phyloP scores from a whole-genome alignment of 1,139 yeast genomes.

The Ogataea hybrid region DNA sequence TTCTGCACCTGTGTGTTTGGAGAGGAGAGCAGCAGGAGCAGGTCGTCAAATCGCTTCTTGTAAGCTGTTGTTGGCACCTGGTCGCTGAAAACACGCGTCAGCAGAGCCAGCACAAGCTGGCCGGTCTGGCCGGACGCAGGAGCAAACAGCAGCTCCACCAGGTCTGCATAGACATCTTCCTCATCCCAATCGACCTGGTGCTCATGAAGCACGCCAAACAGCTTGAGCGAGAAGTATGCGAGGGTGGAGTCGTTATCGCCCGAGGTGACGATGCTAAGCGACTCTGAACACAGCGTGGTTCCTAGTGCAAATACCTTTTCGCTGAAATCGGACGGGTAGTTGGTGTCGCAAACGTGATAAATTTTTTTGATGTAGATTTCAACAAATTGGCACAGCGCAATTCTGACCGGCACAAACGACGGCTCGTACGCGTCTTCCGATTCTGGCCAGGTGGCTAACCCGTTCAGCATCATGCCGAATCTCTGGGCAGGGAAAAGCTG shows the following conservation, averaged over 20 bases:
- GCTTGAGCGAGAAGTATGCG: conserved; percentile 46
- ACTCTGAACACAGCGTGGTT: conserved; percentile 46
- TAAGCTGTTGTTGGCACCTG: conserved; percentile 20
- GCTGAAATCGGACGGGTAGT: conserved; percentile 32
- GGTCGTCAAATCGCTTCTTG: conserved; percentile 15
- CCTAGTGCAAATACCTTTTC: conserved; percentile 37
- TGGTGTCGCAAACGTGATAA: conserved; percentile 25
- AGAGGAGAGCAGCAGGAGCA: conserved; percentile 25
- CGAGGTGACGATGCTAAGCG: conserved; percentile 41
- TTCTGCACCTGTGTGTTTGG: conserved; percentile 37
- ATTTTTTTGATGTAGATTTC: conserved; percentile 26
- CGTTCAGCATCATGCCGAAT: conserved; percentile 55
- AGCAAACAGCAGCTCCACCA: conserved; percentile 39
- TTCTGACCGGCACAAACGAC: conserved; percentile 49
- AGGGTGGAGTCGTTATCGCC: conserved; percentile 33
- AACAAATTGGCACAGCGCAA: conserved; percentile 51
- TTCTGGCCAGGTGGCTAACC: conserved; percentile 56
- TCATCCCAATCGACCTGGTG: conserved; percentile 36
- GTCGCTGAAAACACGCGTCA: conserved; percentile 34
- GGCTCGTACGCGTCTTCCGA: conserved; percentile 60
- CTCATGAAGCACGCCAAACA: conserved; percentile 36
- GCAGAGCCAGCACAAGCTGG: conserved; percentile 36
- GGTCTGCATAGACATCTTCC: conserved; percentile 36
- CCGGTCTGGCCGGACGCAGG: conserved; percentile 32
- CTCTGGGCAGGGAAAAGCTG: conserved; percentile 56